phyloP scores from a whole-genome alignment of 1,284 basidiomycete species.

The Puccinia triticina region DNA sequence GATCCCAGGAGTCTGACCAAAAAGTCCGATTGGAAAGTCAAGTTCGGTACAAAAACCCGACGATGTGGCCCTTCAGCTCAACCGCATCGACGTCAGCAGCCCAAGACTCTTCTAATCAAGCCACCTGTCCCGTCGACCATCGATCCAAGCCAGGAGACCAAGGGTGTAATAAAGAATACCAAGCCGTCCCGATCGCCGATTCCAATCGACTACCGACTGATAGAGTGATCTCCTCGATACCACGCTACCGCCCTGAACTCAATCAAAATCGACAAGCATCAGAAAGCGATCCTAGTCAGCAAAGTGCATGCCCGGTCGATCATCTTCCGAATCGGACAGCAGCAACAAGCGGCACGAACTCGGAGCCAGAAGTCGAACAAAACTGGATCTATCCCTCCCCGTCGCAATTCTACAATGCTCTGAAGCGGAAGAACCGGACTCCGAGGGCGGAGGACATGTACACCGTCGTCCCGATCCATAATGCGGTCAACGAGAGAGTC shows the following conservation, averaged over 20 bases:
- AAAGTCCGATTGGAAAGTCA: neutral
- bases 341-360: slow-evolving; percentile 8
- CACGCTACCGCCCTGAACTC: slow-evolving; percentile 62
- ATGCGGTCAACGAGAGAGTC: slow-evolving; percentile 96
- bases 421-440: slow-evolving; percentile 88
- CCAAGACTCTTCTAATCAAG: neutral
- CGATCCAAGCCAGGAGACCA: neutral
- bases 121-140: slow-evolving; percentile 24
- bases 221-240: slow-evolving; percentile 86
- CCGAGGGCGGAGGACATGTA: slow-evolving; percentile 73
- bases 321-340: slow-evolving; percentile 51
- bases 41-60: neutral
- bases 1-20: too few relatives aligned
- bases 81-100: neutral
- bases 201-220: slow-evolving; percentile 56
- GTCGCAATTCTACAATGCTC: slow-evolving; percentile 91
- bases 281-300: slow-evolving; percentile 28
- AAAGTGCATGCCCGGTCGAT: slow-evolving; percentile 37
- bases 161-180: neutral
- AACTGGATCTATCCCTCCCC: slow-evolving; percentile 97
- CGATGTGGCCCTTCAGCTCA: slow-evolving; percentile 35
- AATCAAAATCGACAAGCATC: slow-evolving; percentile 5
- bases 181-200: neutral
- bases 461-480: slow-evolving; percentile 96
- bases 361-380: slow-evolving; percentile 9